phyloP scores from a whole-genome alignment of 1,139 yeast species.

The Pichia sp. region DNA sequence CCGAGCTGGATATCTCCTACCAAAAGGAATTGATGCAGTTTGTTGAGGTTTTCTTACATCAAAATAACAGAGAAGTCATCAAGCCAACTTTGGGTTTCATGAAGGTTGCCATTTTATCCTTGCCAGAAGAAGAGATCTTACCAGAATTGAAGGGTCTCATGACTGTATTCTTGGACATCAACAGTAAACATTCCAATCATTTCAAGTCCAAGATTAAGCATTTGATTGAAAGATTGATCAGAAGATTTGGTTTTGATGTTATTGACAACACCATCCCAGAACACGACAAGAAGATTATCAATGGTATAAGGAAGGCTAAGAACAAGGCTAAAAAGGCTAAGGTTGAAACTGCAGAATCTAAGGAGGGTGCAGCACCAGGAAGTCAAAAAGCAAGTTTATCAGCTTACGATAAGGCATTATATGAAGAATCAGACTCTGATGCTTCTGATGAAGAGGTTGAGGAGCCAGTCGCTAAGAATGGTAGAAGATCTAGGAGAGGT shows the following conservation, averaged over 20 bases:
- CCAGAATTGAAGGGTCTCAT: constrained; percentile 61
- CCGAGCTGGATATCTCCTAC: constrained; percentile 45
- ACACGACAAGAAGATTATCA: constrained; percentile 73
- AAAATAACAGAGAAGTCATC: constrained; percentile 88
- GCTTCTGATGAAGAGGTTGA: constrained; percentile 38
- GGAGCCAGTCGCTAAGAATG: constrained; percentile 13
- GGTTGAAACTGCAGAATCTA: constrained; percentile 54
- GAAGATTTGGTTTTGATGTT: constrained; percentile 81
- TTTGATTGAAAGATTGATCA: constrained; percentile 79
- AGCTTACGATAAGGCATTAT: constrained; percentile 78
- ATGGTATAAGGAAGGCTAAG: constrained; percentile 78
- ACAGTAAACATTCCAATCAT: constrained; percentile 93
- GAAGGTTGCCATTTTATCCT: constrained; percentile 78
- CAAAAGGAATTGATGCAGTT: constrained; percentile 78
- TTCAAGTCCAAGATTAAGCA: constrained; percentile 91
- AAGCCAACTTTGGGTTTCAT: constrained; percentile 92
- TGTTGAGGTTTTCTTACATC: constrained; percentile 82
- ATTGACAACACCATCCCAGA: constrained; percentile 82
- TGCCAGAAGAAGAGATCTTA: constrained; percentile 74
- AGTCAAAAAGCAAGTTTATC: constrained; percentile 29
- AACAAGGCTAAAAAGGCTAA: constrained; percentile 46
- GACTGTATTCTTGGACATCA: constrained; percentile 77
- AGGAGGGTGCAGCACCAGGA: constrained; percentile 29
- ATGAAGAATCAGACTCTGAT: constrained; percentile 47
- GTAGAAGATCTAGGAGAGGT: constrained; percentile 22